Conservation (phyloP, 192 early-diverging fungal species). For the Blastocladiella britannica region DNA sequence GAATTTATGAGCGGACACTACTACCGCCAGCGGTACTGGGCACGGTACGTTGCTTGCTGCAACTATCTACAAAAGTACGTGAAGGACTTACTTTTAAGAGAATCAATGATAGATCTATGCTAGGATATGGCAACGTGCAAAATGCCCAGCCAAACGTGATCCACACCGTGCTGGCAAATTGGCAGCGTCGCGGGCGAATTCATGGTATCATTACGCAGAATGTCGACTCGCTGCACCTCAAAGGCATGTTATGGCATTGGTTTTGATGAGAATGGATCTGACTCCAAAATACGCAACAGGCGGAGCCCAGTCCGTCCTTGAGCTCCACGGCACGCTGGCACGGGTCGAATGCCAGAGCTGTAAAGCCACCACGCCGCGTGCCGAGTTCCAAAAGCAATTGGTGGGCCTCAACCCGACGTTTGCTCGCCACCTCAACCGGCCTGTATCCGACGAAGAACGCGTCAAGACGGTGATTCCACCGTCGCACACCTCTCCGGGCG, state of each 20-base stretch:
- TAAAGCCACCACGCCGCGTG: slow-evolving; percentile 23
- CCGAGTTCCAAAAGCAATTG: slow-evolving; percentile 41
- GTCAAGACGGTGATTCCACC: slow-evolving; percentile 4
- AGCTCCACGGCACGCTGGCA: slow-evolving; percentile 67
- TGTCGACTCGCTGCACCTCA: slow-evolving; percentile 63
- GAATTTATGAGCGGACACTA: slow-evolving; percentile 30
- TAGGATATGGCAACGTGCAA: slow-evolving; percentile 54
- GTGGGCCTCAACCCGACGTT: slow-evolving; percentile 47
- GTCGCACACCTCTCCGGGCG: slow-evolving; percentile 6
- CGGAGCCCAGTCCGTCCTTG: slow-evolving; percentile 37
- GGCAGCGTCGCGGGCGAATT: slow-evolving; percentile 24
- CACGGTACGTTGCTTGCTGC: slow-evolving; percentile 30
- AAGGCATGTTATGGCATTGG: slow-evolving; percentile 3
- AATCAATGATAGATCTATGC: slow-evolving; percentile 30
- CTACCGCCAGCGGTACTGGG: slow-evolving; percentile 74
- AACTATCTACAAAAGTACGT: no score
- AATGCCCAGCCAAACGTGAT: slow-evolving; percentile 49
- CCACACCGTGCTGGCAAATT: slow-evolving; percentile 34
- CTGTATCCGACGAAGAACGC: slow-evolving; percentile 7
- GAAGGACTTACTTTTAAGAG: no score
- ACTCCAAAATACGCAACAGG: no score
- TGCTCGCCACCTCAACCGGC: slow-evolving; percentile 9
- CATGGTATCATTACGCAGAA: slow-evolving; percentile 69
- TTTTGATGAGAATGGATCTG: no score
- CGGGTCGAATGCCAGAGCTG: slow-evolving; percentile 55